A percentile compares a stretch with the other conserved stretches of the same genome.
phyloP scores from a whole-genome alignment of 768 basidiomycete genomes.

The Gloeophyllum trabeum region DNA sequence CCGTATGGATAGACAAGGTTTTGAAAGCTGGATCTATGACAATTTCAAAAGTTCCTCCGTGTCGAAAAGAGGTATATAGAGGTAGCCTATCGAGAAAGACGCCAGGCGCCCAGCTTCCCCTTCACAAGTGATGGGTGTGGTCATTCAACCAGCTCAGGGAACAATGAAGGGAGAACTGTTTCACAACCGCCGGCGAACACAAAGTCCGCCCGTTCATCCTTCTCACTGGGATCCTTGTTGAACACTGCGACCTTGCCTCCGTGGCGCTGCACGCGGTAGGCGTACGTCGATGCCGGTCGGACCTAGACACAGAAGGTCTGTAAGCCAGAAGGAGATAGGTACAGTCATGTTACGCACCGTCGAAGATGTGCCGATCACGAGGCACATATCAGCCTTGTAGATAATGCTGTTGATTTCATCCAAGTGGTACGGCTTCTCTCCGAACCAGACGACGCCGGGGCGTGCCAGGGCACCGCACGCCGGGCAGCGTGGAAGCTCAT shows the following conservation, averaged over 20 bases:
- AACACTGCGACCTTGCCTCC: slow-evolving; percentile 26
- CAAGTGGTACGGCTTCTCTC: slow-evolving; percentile 19
- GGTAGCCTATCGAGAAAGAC: too few relatives aligned
- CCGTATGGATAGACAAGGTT: too few relatives aligned
- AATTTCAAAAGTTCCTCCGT: too few relatives aligned
- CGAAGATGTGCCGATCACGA: slow-evolving; percentile 30
- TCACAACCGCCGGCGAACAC: slow-evolving; percentile 40
- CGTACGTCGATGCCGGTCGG: slow-evolving; percentile 21
- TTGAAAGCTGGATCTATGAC: too few relatives aligned
- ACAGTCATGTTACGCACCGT: slow-evolving; percentile 16
- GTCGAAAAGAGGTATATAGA: too few relatives aligned
- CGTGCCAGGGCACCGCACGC: slow-evolving; percentile 20
- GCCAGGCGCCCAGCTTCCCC: too few relatives aligned
- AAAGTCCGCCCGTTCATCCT: slow-evolving; percentile 33
- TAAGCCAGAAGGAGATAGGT: background rate
- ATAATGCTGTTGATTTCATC: slow-evolving; percentile 18
- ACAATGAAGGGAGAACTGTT: slow-evolving; percentile 30
- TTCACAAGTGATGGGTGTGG: too few relatives aligned
- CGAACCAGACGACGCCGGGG: slow-evolving; percentile 32
- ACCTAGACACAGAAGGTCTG: slow-evolving; percentile 12
- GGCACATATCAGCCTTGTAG: slow-evolving; percentile 19
- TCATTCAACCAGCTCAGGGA: too few relatives aligned
- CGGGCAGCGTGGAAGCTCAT: slow-evolving; percentile 20
- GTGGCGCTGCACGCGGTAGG: slow-evolving; percentile 11
- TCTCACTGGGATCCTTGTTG: slow-evolving; percentile 19